Evolutionary conservation across 1,284 basidiomycete genomes (phyloP).

Genomic region (Cryptococcus neoformans): DNA sequence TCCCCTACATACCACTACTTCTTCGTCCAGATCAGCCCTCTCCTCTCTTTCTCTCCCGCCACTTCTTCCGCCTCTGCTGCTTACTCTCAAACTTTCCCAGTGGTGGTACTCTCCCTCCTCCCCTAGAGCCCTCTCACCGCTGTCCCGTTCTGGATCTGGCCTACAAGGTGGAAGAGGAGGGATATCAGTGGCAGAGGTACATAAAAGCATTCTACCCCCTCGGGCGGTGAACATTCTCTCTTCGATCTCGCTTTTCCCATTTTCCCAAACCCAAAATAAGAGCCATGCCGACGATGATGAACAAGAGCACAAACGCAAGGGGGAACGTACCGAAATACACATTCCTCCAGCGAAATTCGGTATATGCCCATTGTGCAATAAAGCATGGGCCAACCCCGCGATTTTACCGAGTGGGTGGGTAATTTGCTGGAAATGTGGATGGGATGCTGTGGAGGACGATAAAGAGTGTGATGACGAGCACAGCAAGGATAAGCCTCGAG

Average conservation of each 20-base stretch:
- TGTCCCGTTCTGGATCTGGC: slow-evolving; percentile 42
- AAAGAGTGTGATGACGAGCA: slow-evolving; percentile 31
- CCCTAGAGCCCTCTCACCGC: slow-evolving; percentile 70
- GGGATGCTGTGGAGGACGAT: slow-evolving; percentile 71
- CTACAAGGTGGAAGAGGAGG: slow-evolving; percentile 46
- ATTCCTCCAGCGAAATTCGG: slow-evolving; percentile 61
- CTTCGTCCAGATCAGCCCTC: background rate
- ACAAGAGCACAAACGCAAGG: background rate
- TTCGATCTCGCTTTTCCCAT: slow-evolving; percentile 26
- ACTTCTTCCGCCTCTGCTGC: slow-evolving; percentile 81
- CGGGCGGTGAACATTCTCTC: slow-evolving; percentile 57
- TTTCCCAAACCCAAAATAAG: slow-evolving; percentile 47
- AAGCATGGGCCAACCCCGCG: slow-evolving; percentile 78
- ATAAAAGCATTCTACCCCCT: slow-evolving; percentile 69
- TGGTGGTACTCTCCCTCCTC: slow-evolving; percentile 99
- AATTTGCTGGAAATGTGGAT: slow-evolving; percentile 91
- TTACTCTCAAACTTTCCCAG: slow-evolving; percentile 95
- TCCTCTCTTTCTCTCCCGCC: slow-evolving; percentile 27
- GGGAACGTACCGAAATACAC: slow-evolving; percentile 5
- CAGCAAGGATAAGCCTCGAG: background rate
- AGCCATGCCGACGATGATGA: slow-evolving; percentile 53
- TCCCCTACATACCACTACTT: background rate
- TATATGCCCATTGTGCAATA: slow-evolving; percentile 75
- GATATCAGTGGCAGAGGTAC: slow-evolving; percentile 54
- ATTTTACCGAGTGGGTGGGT: slow-evolving; percentile 91